Evolutionary conservation across 345 rosid species (phyloP).

Genomic region (Pistacia atlantica): DNA sequence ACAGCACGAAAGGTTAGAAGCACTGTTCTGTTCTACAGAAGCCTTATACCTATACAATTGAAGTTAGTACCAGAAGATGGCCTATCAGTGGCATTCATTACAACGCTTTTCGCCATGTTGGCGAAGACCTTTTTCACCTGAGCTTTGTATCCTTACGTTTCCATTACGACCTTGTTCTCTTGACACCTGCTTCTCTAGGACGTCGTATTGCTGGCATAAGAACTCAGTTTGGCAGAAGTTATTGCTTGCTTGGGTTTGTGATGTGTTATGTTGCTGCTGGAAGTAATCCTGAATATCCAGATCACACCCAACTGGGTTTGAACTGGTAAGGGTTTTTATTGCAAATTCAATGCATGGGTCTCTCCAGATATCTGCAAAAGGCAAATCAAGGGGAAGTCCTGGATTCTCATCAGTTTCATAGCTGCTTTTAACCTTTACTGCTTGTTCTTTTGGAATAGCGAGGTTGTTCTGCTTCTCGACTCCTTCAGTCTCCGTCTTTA

Average conservation of each 20-base stretch:
- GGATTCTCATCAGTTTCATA: slow-evolving; percentile 27
- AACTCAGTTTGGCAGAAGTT: slow-evolving; percentile 40
- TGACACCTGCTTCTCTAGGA: slow-evolving; percentile 28
- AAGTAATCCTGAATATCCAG: slow-evolving; percentile 35
- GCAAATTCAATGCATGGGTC: slow-evolving; percentile 98
- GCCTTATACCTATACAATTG: slow-evolving; percentile 40
- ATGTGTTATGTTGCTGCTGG: slow-evolving; percentile 37
- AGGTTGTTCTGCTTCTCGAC: slow-evolving; percentile 23
- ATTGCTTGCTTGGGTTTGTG: slow-evolving; percentile 38
- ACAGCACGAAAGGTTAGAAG: slow-evolving; percentile 18
- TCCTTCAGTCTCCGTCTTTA: slow-evolving; percentile 14
- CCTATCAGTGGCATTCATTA: slow-evolving; percentile 31
- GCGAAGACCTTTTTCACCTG: slow-evolving; percentile 26
- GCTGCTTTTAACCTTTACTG: slow-evolving; percentile 21
- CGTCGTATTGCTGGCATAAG: slow-evolving; percentile 42
- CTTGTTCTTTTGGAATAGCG: slow-evolving; percentile 22
- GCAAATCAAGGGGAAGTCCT: slow-evolving; percentile 30
- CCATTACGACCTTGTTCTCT: slow-evolving; percentile 23
- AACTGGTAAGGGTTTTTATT: slow-evolving; percentile 81
- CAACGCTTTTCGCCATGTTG: slow-evolving; percentile 29
- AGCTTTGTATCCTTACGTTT: slow-evolving; percentile 24
- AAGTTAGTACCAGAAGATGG: slow-evolving; percentile 12
- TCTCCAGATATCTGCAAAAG: slow-evolving; percentile 56
- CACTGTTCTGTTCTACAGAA: slow-evolving; percentile 15
- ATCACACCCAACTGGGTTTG: slow-evolving; percentile 63